Conservation (phyloP, 2,329 filamentous ascomycete species). For the Setomelanomma holmii region DNA sequence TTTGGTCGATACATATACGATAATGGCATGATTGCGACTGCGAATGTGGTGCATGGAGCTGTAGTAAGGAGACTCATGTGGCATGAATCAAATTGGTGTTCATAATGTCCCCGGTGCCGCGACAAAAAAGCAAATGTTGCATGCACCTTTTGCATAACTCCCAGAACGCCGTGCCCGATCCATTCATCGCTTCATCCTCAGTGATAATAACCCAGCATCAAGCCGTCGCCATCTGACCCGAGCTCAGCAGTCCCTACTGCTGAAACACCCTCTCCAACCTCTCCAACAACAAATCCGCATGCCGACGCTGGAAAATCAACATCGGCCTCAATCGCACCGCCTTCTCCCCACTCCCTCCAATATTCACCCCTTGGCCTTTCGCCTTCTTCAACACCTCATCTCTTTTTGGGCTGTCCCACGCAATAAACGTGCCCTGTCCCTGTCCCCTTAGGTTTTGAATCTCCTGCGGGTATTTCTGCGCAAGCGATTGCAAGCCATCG, state of each 20-base stretch:
- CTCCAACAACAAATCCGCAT: conserved; percentile 85
- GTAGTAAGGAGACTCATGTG: too few species aligned
- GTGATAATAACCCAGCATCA: too few species aligned
- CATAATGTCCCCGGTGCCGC: too few species aligned
- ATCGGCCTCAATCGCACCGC: conserved; percentile 86
- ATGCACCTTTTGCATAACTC: too few species aligned
- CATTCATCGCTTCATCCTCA: not conserved
- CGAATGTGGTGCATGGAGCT: not conserved
- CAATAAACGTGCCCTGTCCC: conserved; percentile 89
- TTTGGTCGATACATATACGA: not conserved
- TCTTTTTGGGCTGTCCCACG: conserved; percentile 82
- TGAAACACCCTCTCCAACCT: conserved; percentile 76
- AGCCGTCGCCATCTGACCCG: too few species aligned
- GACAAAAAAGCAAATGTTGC: too few species aligned
- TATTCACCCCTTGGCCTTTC: conserved; percentile 83
- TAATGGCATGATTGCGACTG: not conserved
- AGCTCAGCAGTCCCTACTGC: too few species aligned
- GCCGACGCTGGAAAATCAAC: conserved; percentile 90
- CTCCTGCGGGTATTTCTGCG: conserved; percentile 74
- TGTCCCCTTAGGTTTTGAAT: conserved; percentile 86
- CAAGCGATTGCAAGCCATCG: conserved; percentile 70
- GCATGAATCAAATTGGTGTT: too few species aligned
- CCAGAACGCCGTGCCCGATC: too few species aligned
- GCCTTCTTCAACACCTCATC: conserved; percentile 81
- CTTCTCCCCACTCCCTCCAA: conserved; percentile 78